These are phyloP conservation scores for Epichloe festucae DNA, from an alignment of 2,329 filamentous ascomycete genomes.

Conservation along the genomic window DNA sequence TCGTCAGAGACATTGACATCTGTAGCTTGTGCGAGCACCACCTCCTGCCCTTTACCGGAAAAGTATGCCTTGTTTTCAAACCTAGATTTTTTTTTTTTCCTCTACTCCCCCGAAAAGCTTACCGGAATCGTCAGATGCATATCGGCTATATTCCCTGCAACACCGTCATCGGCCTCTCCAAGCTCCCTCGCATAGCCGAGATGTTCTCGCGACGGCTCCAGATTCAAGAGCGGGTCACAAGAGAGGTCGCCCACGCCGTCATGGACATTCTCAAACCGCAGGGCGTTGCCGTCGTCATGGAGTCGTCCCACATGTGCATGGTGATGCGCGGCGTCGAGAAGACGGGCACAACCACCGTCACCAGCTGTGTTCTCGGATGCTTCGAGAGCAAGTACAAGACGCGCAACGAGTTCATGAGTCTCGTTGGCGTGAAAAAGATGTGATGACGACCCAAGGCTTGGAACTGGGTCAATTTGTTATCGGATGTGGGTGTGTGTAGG, in stretches of 20 bases:
- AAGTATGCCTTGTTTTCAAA: constrained; percentile 40
- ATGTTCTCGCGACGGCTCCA: constrained; percentile 92
- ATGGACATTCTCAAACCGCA: constrained; percentile 88
- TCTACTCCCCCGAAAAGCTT: neutral
- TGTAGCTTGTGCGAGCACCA: constrained; percentile 95
- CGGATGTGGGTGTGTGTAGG: no score
- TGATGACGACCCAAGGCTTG: no score
- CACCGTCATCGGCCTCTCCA: constrained; percentile 88
- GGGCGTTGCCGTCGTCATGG: constrained; percentile 94
- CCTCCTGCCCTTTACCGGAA: constrained; percentile 89
- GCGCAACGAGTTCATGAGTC: constrained; percentile 84
- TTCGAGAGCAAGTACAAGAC: constrained; percentile 91
- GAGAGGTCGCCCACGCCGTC: constrained; percentile 91
- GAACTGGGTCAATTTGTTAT: no score
- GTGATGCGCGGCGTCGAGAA: constrained; percentile 96
- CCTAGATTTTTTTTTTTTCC: neutral
- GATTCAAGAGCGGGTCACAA: constrained; percentile 91
- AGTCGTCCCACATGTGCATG: constrained; percentile 94
- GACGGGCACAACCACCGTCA: constrained; percentile 74
- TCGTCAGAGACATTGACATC: constrained; percentile 94
- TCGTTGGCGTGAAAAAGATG: constrained; percentile 34
- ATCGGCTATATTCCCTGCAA: constrained; percentile 93
- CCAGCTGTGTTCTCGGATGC: constrained; percentile 96
- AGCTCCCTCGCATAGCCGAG: constrained; percentile 88
- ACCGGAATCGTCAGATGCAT: constrained; percentile 58